A percentile compares a stretch with the other conserved stretches of the same genome.
These are phyloP conservation scores for Leccinum brunneo-olivaceum DNA, from an alignment of 1,284 basidiomycete genomes.

Conservation along the genomic window DNA sequence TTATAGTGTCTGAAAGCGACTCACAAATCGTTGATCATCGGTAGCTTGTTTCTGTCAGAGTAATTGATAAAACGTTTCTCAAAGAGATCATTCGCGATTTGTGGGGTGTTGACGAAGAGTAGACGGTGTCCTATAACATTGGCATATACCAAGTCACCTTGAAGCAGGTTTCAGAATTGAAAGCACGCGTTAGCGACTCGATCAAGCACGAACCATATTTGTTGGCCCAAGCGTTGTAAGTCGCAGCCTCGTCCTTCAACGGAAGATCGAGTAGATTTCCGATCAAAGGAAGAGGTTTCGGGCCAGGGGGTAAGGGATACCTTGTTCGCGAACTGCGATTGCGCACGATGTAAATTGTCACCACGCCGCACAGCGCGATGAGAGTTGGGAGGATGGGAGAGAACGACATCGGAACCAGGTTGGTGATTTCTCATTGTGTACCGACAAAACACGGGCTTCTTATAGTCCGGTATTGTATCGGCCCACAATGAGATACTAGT, in stretches of 20 bases:
- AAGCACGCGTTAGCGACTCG: neutral
- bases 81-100: conserved; percentile 34
- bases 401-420: conserved; percentile 15
- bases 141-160: conserved; percentile 29
- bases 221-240: conserved; percentile 30
- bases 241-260: conserved; percentile 23
- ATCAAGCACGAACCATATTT: conserved; percentile 24
- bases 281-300: conserved; percentile 27
- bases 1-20: conserved; percentile 3
- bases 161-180: neutral
- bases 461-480: conserved; percentile 18
- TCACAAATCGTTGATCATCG: conserved; percentile 30
- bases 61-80: conserved; percentile 29
- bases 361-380: conserved; percentile 19
- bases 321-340: conserved; percentile 11
- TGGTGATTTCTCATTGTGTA: conserved; percentile 4
- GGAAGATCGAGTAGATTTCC: conserved; percentile 30
- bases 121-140: conserved; percentile 25
- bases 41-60: conserved; percentile 26
- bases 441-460: conserved; percentile 5
- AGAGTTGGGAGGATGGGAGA: conserved; percentile 14
- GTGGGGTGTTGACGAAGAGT: conserved; percentile 29
- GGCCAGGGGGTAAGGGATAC: conserved; percentile 27
- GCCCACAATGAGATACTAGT: conserved; percentile 16
- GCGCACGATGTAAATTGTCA: conserved; percentile 17